Base-by-base conservation (phyloP, 2,329 filamentous ascomycete genomes). In the Monosporascus sp. region DNA sequence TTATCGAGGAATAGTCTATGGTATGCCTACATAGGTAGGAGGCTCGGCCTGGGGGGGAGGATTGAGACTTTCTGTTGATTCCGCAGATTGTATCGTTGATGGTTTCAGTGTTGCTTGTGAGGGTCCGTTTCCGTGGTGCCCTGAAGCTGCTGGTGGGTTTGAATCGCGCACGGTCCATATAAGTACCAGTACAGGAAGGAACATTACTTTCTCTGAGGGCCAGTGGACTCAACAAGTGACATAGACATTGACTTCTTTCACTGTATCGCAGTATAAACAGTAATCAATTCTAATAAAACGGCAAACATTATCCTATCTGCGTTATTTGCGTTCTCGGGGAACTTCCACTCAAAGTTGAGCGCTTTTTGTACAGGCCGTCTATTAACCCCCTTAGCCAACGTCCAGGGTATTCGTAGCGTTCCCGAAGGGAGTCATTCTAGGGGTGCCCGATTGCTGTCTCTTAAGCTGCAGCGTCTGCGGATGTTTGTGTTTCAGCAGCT, bases 401-500 rank as follows among this genome's bases (percentile, higher is more conserved):
- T 31, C 27, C 9, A 11, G 27, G 27, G 27, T 11, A 11, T 31
- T 31, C 27, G 4, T 31, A 5, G 3, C 9, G 3, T 31, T 31
- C 27, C 27, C 27, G 9, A 31, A 31, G 3, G 11, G 27, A 31
- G 27, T 31, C 9, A 31, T 31, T 31, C 27, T 31, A 11, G 9
- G 27, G 27, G 7, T 6, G 9, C 27, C 27, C 20, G 20, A 18
- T 38, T 20, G 9, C 20, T 41, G 18, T 20, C 37, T 27, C 47
- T 46, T 49, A 54, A 14, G 47, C 36, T 31, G 41, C 36, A 15
- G 41, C 6, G 24, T 36, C n/a, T 31, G 22, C 38, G 17, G 53
- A 17, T 31, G 46, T 41, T 18, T 48, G 45, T 49, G n/a, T 34
- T 47, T 57, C 53, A 49, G 51, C 46, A 34, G 54, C 45, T 36